phyloP scores from a whole-genome alignment of 108 stramenopile genomes.

The Nitzschia sp. region DNA sequence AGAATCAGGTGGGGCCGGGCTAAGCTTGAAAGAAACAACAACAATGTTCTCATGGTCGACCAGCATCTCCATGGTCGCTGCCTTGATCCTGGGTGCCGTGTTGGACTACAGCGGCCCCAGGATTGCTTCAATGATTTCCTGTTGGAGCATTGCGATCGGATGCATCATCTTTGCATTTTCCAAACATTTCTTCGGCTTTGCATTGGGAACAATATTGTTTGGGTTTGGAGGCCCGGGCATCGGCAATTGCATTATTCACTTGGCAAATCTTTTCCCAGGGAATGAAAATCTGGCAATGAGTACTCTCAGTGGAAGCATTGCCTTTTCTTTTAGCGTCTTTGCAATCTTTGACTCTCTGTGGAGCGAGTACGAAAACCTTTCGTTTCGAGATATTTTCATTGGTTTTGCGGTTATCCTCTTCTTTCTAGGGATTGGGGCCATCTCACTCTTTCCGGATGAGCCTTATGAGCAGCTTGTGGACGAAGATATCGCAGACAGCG shows the following conservation, averaged over 20 bases:
- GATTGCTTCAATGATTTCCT: conserved; percentile 21
- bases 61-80: conserved; percentile 31
- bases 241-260: conserved; percentile 27
- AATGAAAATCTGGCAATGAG: conserved; percentile 35
- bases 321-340: conserved; percentile 39
- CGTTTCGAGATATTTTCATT: conserved; percentile 27
- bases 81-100: conserved; percentile 33
- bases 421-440: conserved; percentile 13
- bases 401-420: conserved; percentile 8
- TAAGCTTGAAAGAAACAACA: conserved; percentile 18
- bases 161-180: conserved; percentile 22
- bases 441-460: conserved; percentile 35
- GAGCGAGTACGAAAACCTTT: conserved; percentile 7
- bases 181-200: background rate
- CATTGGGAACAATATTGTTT: conserved; percentile 14
- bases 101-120: conserved; percentile 43
- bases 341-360: conserved; percentile 38
- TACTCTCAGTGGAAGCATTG: conserved; percentile 26
- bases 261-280: conserved; percentile 44
- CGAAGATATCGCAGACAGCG: conserved; percentile 9
- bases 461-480: conserved; percentile 25
- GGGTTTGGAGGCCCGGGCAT: conserved; percentile 48
- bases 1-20: conserved; percentile 37
- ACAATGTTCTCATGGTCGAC: conserved; percentile 34
- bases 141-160: conserved; percentile 22